Percentiles rank a stretch among this genome's conserved stretches.
Conservation (phyloP, 2,329 filamentous ascomycete species). For the Cercospora nicotianae region DNA sequence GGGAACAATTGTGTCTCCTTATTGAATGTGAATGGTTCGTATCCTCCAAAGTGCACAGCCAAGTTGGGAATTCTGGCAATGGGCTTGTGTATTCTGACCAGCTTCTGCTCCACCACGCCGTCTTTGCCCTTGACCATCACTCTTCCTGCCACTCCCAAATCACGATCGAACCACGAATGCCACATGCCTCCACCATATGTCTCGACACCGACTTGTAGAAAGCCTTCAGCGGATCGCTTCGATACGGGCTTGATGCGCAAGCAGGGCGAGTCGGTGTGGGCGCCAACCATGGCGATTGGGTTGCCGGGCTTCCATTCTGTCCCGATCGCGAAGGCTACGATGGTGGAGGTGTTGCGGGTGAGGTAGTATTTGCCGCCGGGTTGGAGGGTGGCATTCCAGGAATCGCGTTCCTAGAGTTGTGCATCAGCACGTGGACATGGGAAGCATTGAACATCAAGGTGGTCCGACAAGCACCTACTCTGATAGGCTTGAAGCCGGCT, state of each 20-base stretch:
- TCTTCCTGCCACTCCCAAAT: conserved; percentile 85
- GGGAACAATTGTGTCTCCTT: conserved; percentile 96
- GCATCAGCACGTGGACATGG: neutral
- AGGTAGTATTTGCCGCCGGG: conserved; percentile 95
- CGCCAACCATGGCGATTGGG: conserved; percentile 86
- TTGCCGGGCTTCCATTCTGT: conserved; percentile 89
- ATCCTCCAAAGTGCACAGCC: conserved; percentile 88
- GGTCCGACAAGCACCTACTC: conserved; percentile 45
- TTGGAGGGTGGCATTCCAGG: conserved; percentile 75
- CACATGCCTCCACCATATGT: conserved; percentile 95
- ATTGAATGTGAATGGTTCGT: conserved; percentile 86
- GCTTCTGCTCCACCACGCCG: conserved; percentile 74
- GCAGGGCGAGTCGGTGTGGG: conserved; percentile 92
- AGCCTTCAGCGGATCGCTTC: conserved; percentile 82
- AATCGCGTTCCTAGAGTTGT: conserved; percentile 70
- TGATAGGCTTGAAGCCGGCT: conserved; percentile 84
- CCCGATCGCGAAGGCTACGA: conserved; percentile 89
- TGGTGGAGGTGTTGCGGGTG: conserved; percentile 87
- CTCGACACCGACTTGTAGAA: conserved; percentile 92
- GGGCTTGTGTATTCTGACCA: conserved; percentile 87
- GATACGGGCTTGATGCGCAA: conserved; percentile 92
- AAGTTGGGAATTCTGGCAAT: conserved; percentile 90
- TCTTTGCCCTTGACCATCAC: conserved; percentile 72
- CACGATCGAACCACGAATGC: conserved; percentile 98
- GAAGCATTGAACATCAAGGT: conserved; percentile 4